Base-by-base conservation (phyloP, 352 stramenopile species). In the Globisporangium parvum region DNA sequence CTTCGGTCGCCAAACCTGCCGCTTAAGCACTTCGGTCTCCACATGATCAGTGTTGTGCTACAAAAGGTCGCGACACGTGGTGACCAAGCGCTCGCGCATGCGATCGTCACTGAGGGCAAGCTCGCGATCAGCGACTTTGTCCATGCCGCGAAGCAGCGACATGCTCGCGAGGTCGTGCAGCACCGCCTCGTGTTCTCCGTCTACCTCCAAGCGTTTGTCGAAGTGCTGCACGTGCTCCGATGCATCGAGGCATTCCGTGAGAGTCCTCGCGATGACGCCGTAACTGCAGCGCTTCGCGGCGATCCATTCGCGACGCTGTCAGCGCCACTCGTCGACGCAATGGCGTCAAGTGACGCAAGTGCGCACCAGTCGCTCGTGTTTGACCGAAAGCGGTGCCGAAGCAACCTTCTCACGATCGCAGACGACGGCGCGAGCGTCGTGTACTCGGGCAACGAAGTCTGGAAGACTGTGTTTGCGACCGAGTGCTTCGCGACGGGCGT, bases 361-460 rank as follows among this genome's bases (percentile, higher is more conserved):
- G 15, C 0, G 5, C n/a, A 2, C 12, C 28, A 17, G 18, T 52
- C 53, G 6, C 51, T 54, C 9, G n/a, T 46, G 47, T 90, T 90
- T 57, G 78, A 91, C 40, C 74, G 75, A 0, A 88, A 88, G 55
- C 69, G 83, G 55, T 84, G 70, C 47, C 72, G 77, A n/a, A 93
- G 70, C 33, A 82, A 56, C 39, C 63, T 90, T 6, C 51, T 91
- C 14, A 50, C 65, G 0, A 83, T 96, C 37, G 71, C 73, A 5
- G 75, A 95, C 0, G 82, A 96, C 44, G 70, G 69, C 2, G 31
- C 74, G 1, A 87, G 69, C 21, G 87, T 85, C 0, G 55, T 62
- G 6, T 96, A 93, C 56, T 71, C 62, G 2, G 85, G 82, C 3
- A 90, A 92, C 58, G 91, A 98, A 54, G 67, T 80, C 23, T 98